phyloP scores from a whole-genome alignment of 1,284 basidiomycete genomes.

The Fomitopsis pinicola region DNA sequence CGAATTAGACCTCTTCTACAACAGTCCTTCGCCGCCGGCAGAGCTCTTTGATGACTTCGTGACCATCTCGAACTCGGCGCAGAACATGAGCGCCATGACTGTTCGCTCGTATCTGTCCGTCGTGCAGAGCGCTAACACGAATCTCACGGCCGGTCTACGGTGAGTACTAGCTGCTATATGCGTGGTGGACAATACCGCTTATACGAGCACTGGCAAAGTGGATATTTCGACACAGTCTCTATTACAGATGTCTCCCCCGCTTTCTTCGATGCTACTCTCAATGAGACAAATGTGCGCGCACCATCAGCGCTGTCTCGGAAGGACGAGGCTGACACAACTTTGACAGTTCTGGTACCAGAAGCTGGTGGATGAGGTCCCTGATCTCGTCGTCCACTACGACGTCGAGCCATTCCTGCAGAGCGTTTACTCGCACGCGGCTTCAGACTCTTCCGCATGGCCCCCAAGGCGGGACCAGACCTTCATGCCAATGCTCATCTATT shows the following conservation, averaged over 20 bases:
- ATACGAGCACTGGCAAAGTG: constrained; percentile 26
- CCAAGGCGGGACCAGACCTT: constrained; percentile 35
- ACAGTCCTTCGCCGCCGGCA: constrained; percentile 34
- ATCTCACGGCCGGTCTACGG: constrained; percentile 37
- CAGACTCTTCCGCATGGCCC: constrained; percentile 39
- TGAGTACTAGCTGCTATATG: constrained; percentile 16
- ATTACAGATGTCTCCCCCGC: constrained; percentile 35
- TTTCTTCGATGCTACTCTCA: constrained; percentile 42
- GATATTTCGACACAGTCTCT: constrained; percentile 47
- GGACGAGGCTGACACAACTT: background rate
- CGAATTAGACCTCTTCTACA: constrained; percentile 36
- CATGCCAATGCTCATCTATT: constrained; percentile 46
- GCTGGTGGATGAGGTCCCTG: constrained; percentile 16
- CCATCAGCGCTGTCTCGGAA: background rate
- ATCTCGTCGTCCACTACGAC: constrained; percentile 39
- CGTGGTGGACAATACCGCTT: background rate
- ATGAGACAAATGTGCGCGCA: constrained; percentile 42
- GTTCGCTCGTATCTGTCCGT: constrained; percentile 33
- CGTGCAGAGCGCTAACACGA: constrained; percentile 36
- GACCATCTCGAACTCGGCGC: constrained; percentile 26
- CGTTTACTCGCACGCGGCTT: constrained; percentile 36
- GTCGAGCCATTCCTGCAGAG: constrained; percentile 52
- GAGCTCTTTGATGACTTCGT: constrained; percentile 41
- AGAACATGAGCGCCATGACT: constrained; percentile 25
- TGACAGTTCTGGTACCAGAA: constrained; percentile 24